Evolutionary conservation across 2,329 filamentous ascomycete genomes (phyloP), one percentile per base, ranked within the genome.

Genomic region (Exophiala lecanii-corni): DNA sequence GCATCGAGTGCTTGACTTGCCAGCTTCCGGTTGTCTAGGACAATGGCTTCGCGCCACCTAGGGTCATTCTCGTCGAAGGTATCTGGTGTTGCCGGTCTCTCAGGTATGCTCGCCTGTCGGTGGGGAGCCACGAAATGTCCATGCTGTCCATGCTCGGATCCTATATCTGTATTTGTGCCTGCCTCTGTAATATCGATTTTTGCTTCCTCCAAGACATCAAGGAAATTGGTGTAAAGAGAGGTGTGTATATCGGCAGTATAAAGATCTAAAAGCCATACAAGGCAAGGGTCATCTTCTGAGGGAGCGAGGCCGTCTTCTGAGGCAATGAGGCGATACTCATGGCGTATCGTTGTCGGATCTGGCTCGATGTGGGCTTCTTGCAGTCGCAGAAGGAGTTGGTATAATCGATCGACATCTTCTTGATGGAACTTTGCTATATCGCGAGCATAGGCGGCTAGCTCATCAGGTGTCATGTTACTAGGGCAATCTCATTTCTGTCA

Each of bases 11-110:
- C 49, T 32, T 51, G 49, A 6, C 38, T 43, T 30, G 43, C 43
- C 9, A 51, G 25, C 26, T 45, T 46, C 15, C 40, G 42, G 17
- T 44, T 45, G 43, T 51, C 49, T 9, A 51, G 30, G 1, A 40
- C 45, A 10, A 51, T 43, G n/a, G 49, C 49, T 23, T 51, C 42
- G 9, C 26, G 45, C 49, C 49, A 51, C 18, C 44, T 37, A 13
- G 45, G 40, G 25, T 47, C 39, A 23, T 51, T 34, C 30, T 46
- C 42, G 28, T 51, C 37, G 23, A 47, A 23, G 2, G 45, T 46
- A 26, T 45, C 36, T 5, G 43, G 18, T 10, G 39, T 33, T 4
- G 26, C n/a, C n/a, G 35, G 16, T 28, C 39, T 35, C 3, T 19
- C 28, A 3, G 31, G 30, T 9, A 36, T n/a, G 6, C 18, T 21